Evolutionary conservation across 371 early-diverging fungal species (phyloP), one percentile per base, ranked within the genome.

Genomic region (Mucor lusitanicus): DNA sequence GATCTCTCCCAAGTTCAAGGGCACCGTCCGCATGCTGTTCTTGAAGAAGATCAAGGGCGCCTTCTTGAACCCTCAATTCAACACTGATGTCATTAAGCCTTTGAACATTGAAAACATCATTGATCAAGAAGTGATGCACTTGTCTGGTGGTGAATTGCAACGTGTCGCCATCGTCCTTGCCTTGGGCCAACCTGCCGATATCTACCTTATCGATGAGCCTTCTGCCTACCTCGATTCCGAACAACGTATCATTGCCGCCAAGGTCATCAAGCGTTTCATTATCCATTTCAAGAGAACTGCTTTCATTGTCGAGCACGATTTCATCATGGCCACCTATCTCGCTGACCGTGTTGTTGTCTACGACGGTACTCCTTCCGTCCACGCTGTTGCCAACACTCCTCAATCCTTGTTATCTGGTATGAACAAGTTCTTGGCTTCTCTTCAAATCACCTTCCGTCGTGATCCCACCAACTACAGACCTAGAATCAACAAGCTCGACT

Each of bases 291-390:
- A 98, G 83, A 97, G 97, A 88, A 97, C 98, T 27, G 99, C 99
- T 35, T 99, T 99, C 85, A 90, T 99, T 65, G 99, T 99, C 61
- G 99, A 99, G 91, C 99, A 99, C 92, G 99, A 99, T 86, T 98
- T 99, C 84, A 99, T 99, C 79, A 99, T 99, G 96, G 99, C 97
- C n/a, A 99, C 99, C n/a, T 99, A 99, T 80, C 86, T 99, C 63
- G 99, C 99, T 57, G 99, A 99, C 80, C 94, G 98, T 79, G 98
- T 99, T 25, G 94, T 99, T 80, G 99, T 99, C 23, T 99, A 97
- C 83, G 96, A 95, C 6, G 99, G 99, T 77, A 82, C 67, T 46
- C 99, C 99, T 19, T 94, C 96, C 5, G 89, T 97, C 13, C 81
- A 88, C 23, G 99, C 99, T 32, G 76, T 68, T 60, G 99, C 99